A percentile compares a stretch with the other conserved stretches of the same genome.
phyloP scores from a whole-genome alignment of 2,329 filamentous ascomycete genomes.

The Monosporascus ibericus region DNA sequence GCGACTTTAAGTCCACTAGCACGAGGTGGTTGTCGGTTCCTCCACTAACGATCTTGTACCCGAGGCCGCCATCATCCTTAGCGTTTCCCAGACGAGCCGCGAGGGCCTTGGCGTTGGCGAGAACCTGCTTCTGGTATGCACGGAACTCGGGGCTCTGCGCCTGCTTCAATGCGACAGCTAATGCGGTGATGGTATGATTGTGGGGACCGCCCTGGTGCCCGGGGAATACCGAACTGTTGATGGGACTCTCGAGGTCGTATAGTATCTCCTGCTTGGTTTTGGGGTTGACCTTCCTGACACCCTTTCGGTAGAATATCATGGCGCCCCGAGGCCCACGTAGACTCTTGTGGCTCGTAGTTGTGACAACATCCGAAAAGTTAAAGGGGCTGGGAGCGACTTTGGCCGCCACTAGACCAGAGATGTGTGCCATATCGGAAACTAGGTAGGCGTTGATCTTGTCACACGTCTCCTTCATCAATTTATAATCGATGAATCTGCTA shows the following conservation, averaged over 20 bases:
- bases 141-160: slow-evolving; percentile 85
- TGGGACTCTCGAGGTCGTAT: slow-evolving; percentile 88
- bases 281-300: slow-evolving; percentile 72
- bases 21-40: slow-evolving; percentile 98
- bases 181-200: slow-evolving; percentile 97
- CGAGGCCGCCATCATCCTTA: slow-evolving; percentile 71
- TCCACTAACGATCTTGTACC: slow-evolving; percentile 85
- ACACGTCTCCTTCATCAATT: slow-evolving; percentile 81
- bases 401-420: slow-evolving; percentile 88
- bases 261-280: slow-evolving; percentile 81
- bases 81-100: slow-evolving; percentile 59
- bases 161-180: slow-evolving; percentile 92
- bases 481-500: slow-evolving; percentile 92
- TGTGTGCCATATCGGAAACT: slow-evolving; percentile 93
- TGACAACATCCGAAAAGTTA: slow-evolving; percentile 85
- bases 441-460: slow-evolving; percentile 91
- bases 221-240: slow-evolving; percentile 96
- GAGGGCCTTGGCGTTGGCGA: slow-evolving; percentile 86
- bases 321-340: slow-evolving; percentile 90
- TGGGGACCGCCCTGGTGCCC: slow-evolving; percentile 97
- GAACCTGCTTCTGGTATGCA: slow-evolving; percentile 83
- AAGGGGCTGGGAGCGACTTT: slow-evolving; percentile 90
- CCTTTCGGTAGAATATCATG: slow-evolving; percentile 97
- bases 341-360: slow-evolving; percentile 97
- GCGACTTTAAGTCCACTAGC: slow-evolving; percentile 83